Evolutionary conservation across 1,284 basidiomycete genomes (phyloP).

Genomic region (Crocinoboletus sp.): DNA sequence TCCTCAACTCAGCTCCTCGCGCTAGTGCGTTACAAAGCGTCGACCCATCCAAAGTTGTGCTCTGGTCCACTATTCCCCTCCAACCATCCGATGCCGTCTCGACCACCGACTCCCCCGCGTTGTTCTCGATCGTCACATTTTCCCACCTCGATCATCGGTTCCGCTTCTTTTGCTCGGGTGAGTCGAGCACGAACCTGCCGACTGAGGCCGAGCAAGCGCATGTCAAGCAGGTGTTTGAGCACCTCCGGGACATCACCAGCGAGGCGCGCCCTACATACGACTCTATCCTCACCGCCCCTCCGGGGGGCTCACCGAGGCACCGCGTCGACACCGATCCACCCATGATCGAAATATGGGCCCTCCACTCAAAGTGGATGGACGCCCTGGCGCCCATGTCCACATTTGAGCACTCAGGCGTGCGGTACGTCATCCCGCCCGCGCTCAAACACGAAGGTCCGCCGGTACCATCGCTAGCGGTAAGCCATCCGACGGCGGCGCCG

Average conservation of each 20-base stretch:
- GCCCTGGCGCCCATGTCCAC: constrained; percentile 7
- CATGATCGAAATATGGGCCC: constrained; percentile 10
- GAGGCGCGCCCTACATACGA: constrained; percentile 6
- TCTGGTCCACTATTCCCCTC: constrained; percentile 19
- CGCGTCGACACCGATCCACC: constrained; percentile 8
- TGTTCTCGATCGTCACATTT: constrained; percentile 22
- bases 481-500: too few relatives aligned
- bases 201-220: constrained; percentile 12
- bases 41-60: constrained; percentile 9
- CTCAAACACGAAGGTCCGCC: neutral
- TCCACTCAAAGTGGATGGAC: constrained; percentile 18
- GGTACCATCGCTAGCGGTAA: too few relatives aligned
- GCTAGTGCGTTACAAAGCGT: constrained; percentile 5
- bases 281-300: neutral
- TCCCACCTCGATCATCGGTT: constrained; percentile 13
- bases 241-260: constrained; percentile 4
- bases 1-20: constrained; percentile 18
- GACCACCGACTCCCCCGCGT: neutral
- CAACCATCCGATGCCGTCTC: neutral
- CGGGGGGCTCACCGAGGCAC: neutral
- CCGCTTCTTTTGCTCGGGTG: constrained; percentile 18
- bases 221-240: constrained; percentile 12
- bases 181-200: constrained; percentile 1
- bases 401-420: constrained; percentile 4
- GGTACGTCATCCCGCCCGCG: constrained; percentile 8